Evolutionary conservation across 345 rosid species (phyloP), one percentile per base, ranked within the genome.

Genomic region (Corchorus olitorius): DNA sequence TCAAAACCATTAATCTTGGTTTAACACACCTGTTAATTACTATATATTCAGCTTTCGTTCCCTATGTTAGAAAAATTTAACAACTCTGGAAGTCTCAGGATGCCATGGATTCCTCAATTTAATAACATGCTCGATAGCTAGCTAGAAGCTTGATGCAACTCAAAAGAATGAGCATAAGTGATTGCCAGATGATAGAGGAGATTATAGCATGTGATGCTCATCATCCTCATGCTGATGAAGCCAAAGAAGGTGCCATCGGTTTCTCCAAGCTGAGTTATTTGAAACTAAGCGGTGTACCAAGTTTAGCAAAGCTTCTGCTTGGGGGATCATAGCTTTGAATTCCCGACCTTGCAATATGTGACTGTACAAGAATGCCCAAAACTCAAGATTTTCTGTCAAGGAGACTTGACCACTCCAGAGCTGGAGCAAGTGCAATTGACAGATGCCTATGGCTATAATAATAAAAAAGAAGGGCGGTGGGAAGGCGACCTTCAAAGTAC

Each of bases 401-500:
- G 80, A 65, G 77, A 12, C 6, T 34, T 66, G 52, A 73, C 48
- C 74, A 81, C 76, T 4, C 80, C 80, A 72, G 76, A 65, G 27
- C 65, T 76, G 39, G 7, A n/a, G 73, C 17, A n/a, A 66, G 11
- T 73, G 8, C 62, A 39, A 54, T 59, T 59, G 37, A 46, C 69
- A 17, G 53, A 16, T 12, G 50, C 27, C 27, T 27, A n/a, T n/a
- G n/a, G n/a, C n/a, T n/a, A n/a, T n/a, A n/a, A 59, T 0, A 37
- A 43, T 58, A 6, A 5, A 37, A 5, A 53, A n/a, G 7, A 10
- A 56, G 0, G 17, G 19, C 22, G 43, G 22, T 70, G 61, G 61
- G 60, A 48, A 15, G 61, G 74, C 46, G 19, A 34, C 61, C 43
- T 53, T 34, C 17, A 70, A 4, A 4, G 46, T 54, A 70, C 62